Percentiles rank a stretch among this genome's conserved stretches.
These are phyloP conservation scores for Arthrobotrys sphaeroides DNA, from an alignment of 2,329 filamentous ascomycete species.

Conservation along the genomic window DNA sequence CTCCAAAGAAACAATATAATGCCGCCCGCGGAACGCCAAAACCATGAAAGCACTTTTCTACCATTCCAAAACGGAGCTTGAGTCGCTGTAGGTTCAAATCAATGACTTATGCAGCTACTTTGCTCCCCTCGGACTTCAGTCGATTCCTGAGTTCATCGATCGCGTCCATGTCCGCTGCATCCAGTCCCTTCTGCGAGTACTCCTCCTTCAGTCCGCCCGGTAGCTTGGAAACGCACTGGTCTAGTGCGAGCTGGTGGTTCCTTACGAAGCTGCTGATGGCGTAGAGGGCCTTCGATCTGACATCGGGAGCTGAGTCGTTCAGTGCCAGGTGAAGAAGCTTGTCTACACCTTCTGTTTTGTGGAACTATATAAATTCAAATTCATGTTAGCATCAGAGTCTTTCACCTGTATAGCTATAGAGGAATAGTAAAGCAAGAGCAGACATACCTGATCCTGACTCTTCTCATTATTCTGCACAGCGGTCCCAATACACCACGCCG, in stretches of 20 bases:
- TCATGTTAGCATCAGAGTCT: slow-evolving; percentile 58
- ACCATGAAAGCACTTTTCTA: slow-evolving; percentile 12
- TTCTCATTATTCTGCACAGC: slow-evolving; percentile 95
- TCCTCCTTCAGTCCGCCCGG: slow-evolving; percentile 70
- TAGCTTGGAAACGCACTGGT: slow-evolving; percentile 73
- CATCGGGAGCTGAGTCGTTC: slow-evolving; percentile 69
- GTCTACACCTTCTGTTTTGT: slow-evolving; percentile 73
- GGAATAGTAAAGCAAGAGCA: slow-evolving; percentile 61
- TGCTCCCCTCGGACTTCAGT: slow-evolving; percentile 66
- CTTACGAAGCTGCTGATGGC: slow-evolving; percentile 85
- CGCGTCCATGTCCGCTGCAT: slow-evolving; percentile 86
- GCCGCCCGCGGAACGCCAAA: slow-evolving; percentile 16
- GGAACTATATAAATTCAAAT: slow-evolving; percentile 61
- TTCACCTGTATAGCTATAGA: slow-evolving; percentile 61
- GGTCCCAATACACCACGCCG: slow-evolving; percentile 93
- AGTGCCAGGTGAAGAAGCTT: slow-evolving; percentile 73
- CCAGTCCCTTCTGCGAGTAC: slow-evolving; percentile 69
- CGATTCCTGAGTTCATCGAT: slow-evolving; percentile 78
- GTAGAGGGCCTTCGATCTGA: slow-evolving; percentile 86
- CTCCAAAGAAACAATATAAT: slow-evolving; percentile 18
- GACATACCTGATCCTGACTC: slow-evolving; percentile 74
- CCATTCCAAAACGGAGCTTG: background rate
- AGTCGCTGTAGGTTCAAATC: background rate
- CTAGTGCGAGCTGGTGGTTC: slow-evolving; percentile 83
- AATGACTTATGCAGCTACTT: slow-evolving; percentile 11